Base-by-base conservation (phyloP, 192 early-diverging fungal genomes). In the Chytriomyces confervae region DNA sequence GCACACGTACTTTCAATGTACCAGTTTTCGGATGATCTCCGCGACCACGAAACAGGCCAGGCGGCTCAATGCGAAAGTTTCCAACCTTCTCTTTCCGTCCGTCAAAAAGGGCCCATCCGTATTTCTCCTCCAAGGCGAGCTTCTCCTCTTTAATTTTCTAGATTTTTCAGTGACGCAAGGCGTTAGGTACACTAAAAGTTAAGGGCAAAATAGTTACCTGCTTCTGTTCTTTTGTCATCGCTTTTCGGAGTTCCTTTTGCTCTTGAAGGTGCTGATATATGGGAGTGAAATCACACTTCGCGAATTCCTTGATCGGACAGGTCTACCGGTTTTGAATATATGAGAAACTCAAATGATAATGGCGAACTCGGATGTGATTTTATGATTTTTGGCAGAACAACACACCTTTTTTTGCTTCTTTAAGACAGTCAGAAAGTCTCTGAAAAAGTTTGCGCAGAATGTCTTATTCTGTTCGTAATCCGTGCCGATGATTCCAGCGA, bases 61-160 rank as follows among this genome's bases (percentile, higher is more conserved):
- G 97, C 50, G 97, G 97, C 86, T 99, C 97, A 81, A 98, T 97
- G 24, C 95, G 82, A 83, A 93, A 99, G 86, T 98, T 98, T 23
- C 97, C 97, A 49, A 99, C 93, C 80, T 98, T 97, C 83, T 99
- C 96, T 78, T 94, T 96, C 27, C 95, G 88, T 2, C 95, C 95
- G 79, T 99, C 94, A 10, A 99, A 78, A 23, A 85, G 46, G 70
- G 93, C 94, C 78, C 78, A 87, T 11, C 91, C 88, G 79, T 90
- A 99, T n/a, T 82, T 86, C 27, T 92, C 92, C 57, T 99, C 96
- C 7, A 94, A 48, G 57, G 74, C 79, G 46, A 64, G 16, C 70
- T 93, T 93, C 45, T 81, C 66, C 62, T 92, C 90, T 80, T 97
- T 98, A 51, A 88, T 65, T 61, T 82, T 66, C 79, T 85, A 44